Percentiles rank a stretch among this genome's conserved stretches.
These are phyloP conservation scores for Sporothrix pseudoabietina DNA, from an alignment of 2,329 filamentous ascomycete species.

Conservation along the genomic window DNA sequence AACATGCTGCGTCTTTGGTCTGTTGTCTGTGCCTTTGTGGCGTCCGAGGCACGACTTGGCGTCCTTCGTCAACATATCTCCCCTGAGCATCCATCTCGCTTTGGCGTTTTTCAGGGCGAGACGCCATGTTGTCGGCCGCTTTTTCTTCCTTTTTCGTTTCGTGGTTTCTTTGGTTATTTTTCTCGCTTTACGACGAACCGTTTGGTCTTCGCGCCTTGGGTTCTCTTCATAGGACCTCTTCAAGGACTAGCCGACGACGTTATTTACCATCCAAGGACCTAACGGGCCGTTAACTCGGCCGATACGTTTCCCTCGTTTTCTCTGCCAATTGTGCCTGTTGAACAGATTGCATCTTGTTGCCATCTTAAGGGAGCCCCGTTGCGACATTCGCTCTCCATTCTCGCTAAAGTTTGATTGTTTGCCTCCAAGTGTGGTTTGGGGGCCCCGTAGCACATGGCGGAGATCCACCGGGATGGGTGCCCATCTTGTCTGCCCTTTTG, in stretches of 20 bases:
- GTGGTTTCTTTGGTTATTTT: background rate
- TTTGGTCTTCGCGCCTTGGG: background rate
- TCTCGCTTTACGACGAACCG: slow-evolving; percentile 4
- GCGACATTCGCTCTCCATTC: background rate
- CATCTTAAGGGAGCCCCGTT: background rate
- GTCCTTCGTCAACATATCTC: background rate
- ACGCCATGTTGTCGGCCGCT: background rate
- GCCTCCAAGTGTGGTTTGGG: background rate
- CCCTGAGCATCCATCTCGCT: background rate
- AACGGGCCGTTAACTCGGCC: background rate
- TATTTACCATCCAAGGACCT: background rate
- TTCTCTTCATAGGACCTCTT: background rate
- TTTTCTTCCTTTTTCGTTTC: background rate
- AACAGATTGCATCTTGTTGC: background rate
- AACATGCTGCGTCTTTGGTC: background rate
- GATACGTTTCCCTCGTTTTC: background rate
- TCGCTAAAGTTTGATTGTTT: slow-evolving; percentile 11
- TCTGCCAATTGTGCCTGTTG: background rate
- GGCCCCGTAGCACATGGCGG: background rate
- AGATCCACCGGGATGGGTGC: background rate
- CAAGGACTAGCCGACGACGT: background rate
- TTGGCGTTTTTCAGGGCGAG: slow-evolving; percentile 5
- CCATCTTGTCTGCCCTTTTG: background rate
- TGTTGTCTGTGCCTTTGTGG: background rate
- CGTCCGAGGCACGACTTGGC: background rate